phyloP scores from a whole-genome alignment of 2,329 filamentous ascomycete species.

The Lachnellula arida region DNA sequence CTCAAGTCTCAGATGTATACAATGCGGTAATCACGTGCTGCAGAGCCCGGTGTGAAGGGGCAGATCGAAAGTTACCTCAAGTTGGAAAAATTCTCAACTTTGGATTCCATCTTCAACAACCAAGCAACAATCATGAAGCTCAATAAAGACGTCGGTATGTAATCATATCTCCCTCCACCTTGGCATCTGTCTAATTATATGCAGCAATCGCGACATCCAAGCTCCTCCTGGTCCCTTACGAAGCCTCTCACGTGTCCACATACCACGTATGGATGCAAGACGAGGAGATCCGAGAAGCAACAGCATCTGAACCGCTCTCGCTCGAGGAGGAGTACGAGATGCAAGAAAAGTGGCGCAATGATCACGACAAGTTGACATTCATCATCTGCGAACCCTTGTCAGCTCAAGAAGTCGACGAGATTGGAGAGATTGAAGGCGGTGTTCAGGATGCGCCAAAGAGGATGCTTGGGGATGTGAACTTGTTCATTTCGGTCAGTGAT shows the following conservation, averaged over 20 bases:
- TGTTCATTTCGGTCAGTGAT: slow-evolving; percentile 64
- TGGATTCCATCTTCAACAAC: not conserved
- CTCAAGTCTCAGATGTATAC: not conserved
- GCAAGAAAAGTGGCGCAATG: slow-evolving; percentile 79
- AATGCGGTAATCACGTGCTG: slow-evolving; percentile 2
- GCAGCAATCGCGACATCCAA: slow-evolving; percentile 62
- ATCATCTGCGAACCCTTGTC: slow-evolving; percentile 57
- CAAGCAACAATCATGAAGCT: not conserved
- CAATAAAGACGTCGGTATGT: slow-evolving; percentile 2
- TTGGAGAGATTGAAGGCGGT: slow-evolving; percentile 1
- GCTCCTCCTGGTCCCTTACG: slow-evolving; percentile 79
- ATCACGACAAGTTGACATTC: slow-evolving; percentile 86
- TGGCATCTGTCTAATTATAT: not conserved
- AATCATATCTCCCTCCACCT: not conserved
- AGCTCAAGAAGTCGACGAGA: not conserved
- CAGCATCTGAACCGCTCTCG: slow-evolving; percentile 79
- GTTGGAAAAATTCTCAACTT: too few relatives aligned
- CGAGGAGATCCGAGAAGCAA: slow-evolving; percentile 68
- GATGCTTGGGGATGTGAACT: slow-evolving; percentile 73
- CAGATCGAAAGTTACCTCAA: too few relatives aligned
- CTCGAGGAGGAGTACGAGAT: slow-evolving; percentile 83
- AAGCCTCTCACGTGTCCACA: slow-evolving; percentile 69
- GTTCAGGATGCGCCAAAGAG: slow-evolving; percentile 47
- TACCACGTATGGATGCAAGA: slow-evolving; percentile 90
- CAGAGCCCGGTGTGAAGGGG: not conserved